Conservation (phyloP, 352 stramenopile species). For the Globisporangium parvum region DNA sequence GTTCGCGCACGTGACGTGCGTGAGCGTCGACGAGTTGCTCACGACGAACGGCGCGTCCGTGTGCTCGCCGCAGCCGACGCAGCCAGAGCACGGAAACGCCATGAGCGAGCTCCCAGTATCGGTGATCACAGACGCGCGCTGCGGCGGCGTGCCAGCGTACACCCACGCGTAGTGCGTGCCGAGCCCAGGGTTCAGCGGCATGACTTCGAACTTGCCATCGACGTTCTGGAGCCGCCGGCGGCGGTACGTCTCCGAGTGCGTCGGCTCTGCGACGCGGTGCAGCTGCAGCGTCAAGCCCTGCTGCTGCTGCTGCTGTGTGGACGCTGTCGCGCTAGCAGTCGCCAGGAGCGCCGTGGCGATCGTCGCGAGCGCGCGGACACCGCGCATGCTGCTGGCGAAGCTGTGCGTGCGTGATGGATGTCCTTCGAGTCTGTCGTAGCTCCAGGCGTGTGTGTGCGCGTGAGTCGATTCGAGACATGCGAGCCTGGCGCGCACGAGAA, state of each 20-base stretch:
- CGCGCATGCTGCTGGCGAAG: too few relatives aligned
- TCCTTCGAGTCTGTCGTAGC: too few relatives aligned
- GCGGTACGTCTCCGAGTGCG: slow-evolving; percentile 31
- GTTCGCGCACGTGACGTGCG: slow-evolving; percentile 55
- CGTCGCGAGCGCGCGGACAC: background rate
- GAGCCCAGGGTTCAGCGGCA: slow-evolving; percentile 63
- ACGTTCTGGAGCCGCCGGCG: slow-evolving; percentile 26
- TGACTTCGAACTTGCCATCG: slow-evolving; percentile 39
- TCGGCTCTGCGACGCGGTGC: slow-evolving; percentile 21
- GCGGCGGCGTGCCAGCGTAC: slow-evolving; percentile 71
- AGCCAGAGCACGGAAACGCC: slow-evolving; percentile 78
- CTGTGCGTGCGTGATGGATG: too few relatives aligned
- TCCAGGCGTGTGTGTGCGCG: too few relatives aligned
- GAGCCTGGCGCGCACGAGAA: too few relatives aligned
- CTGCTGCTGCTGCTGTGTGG: background rate
- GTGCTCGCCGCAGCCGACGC: slow-evolving; percentile 56
- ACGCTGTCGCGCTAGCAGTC: background rate
- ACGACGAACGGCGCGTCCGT: slow-evolving; percentile 65
- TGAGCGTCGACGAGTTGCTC: slow-evolving; percentile 58
- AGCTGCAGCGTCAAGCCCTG: slow-evolving; percentile 32
- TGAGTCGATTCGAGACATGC: too few relatives aligned
- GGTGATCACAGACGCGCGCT: slow-evolving; percentile 76
- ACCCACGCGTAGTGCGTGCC: slow-evolving; percentile 85
- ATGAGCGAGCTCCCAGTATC: slow-evolving; percentile 78
- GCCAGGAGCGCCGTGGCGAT: background rate